Percentiles rank a stretch among this genome's conserved stretches.
phyloP scores from a whole-genome alignment of 2,329 filamentous ascomycete species.

The Chaetomium sp. region DNA sequence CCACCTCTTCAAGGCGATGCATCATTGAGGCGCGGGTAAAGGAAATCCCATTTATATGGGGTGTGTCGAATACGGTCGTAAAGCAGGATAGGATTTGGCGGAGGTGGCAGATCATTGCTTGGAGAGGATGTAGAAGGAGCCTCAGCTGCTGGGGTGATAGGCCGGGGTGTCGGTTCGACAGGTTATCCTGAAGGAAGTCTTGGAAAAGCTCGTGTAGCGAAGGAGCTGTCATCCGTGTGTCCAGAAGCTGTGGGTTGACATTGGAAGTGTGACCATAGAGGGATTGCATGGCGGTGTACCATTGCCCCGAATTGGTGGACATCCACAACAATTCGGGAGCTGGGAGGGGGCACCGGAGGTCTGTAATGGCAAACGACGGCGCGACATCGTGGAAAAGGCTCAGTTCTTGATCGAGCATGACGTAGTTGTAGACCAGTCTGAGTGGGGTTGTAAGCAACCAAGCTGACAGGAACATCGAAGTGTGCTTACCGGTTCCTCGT shows the following conservation, averaged over 20 bases:
- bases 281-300: constrained; percentile 53
- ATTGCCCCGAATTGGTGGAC: constrained; percentile 50
- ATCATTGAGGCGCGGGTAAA: constrained; percentile 56
- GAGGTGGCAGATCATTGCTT: constrained; percentile 58
- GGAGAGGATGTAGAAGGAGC: constrained; percentile 62
- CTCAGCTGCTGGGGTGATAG: constrained; percentile 53
- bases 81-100: constrained; percentile 61
- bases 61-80: constrained; percentile 45
- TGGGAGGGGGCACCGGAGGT: constrained; percentile 59
- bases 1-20: constrained; percentile 56
- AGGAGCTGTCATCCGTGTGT: constrained; percentile 44
- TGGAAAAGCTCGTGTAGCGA: constrained; percentile 62
- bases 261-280: constrained; percentile 46
- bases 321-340: constrained; percentile 56
- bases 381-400: constrained; percentile 59
- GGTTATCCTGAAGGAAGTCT: constrained; percentile 59
- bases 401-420: constrained; percentile 67
- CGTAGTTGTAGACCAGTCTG: constrained; percentile 68
- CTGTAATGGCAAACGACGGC: constrained; percentile 57
- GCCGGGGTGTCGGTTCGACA: constrained; percentile 40
- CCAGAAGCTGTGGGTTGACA: constrained; percentile 46
- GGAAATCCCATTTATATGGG: constrained; percentile 36
- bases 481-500: constrained; percentile 51
- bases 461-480: too few relatives aligned
- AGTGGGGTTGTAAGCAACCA: constrained; percentile 16